Base-by-base conservation (phyloP, 345 rosid genomes). In the Pistacia atlantica region DNA sequence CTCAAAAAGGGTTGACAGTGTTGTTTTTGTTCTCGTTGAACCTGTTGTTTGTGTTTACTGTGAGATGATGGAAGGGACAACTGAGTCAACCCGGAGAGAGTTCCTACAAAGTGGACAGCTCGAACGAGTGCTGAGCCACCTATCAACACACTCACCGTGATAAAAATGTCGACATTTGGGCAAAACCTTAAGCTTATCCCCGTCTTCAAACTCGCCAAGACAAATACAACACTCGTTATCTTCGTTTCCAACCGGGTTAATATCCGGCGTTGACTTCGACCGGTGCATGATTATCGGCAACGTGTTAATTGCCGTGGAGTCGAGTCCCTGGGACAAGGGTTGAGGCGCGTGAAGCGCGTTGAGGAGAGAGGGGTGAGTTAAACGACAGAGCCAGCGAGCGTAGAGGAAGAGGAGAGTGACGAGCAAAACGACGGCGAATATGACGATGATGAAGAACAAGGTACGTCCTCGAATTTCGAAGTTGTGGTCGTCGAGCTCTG, bases 101-200 rank as follows among this genome's bases (percentile, higher is more conserved):
- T 81, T 87, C 77, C 97, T 77, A 70, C 98, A 94, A 4, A 94
- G 86, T 0, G 95, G 97, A 78, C 98, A 94, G 58, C 84, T 89
- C 22, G 97, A 83, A 62, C 84, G 90, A n/a, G 83, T 28, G 13
- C 12, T 69, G 37, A 92, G 90, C 98, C 98, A 92, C 72, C 42
- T 75, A 75, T 92, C 97, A 11, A 92, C 91, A 70, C 96, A 94
- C 58, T 82, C 87, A 33, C 88, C 72, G 62, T 94, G 98, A 74
- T 85, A 94, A 22, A 76, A 75, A 74, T 92, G 98, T 11, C 75
- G 61, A 74, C 98, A 94, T 4, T 31, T 42, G 2, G 98, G 93
- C 77, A 94, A 84, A 25, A 87, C 81, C 81, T 90, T 90, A 80
- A 92, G 84, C 63, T 86, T 90, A 62, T 90, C 94, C 1, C 91